Percentiles rank a stretch among this genome's conserved stretches.
Conservation (phyloP, 352 stramenopile genomes). For the Phytophthora quininea region DNA sequence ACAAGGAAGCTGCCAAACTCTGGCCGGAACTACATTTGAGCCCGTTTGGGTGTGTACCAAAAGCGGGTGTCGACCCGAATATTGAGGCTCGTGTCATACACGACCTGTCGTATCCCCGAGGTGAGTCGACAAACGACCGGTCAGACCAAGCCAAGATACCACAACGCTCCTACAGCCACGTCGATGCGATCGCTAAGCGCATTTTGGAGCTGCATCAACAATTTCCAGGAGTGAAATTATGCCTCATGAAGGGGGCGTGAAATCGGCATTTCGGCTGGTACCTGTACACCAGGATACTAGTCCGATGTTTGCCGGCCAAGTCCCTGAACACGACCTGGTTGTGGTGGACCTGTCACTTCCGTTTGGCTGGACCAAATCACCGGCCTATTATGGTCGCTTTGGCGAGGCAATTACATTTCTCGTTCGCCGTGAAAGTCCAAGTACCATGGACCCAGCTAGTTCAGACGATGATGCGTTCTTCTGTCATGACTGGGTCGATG, state of each 20-base stretch:
- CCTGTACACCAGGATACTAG: background rate
- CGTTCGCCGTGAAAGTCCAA: conserved; percentile 4
- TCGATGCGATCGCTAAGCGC: background rate
- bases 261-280: background rate
- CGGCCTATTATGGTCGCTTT: conserved; percentile 4
- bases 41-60: conserved; percentile 6
- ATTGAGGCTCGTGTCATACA: background rate
- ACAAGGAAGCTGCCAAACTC: background rate
- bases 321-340: background rate
- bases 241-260: conserved; percentile 7
- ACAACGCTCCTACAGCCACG: background rate
- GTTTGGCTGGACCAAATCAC: background rate
- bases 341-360: conserved; percentile 6
- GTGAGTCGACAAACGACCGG: background rate
- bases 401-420: conserved; percentile 2
- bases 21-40: background rate
- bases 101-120: conserved; percentile 3
- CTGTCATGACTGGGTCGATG: conserved; percentile 11
- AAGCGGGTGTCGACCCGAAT: background rate
- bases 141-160: background rate
- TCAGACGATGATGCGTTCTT: conserved; percentile 1
- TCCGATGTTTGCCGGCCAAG: background rate
- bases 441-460: background rate
- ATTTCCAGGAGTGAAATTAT: background rate
- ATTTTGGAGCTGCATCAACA: background rate